Evolutionary conservation across 1,139 yeast genomes (phyloP).

Genomic region (Zygoascus sp.): DNA sequence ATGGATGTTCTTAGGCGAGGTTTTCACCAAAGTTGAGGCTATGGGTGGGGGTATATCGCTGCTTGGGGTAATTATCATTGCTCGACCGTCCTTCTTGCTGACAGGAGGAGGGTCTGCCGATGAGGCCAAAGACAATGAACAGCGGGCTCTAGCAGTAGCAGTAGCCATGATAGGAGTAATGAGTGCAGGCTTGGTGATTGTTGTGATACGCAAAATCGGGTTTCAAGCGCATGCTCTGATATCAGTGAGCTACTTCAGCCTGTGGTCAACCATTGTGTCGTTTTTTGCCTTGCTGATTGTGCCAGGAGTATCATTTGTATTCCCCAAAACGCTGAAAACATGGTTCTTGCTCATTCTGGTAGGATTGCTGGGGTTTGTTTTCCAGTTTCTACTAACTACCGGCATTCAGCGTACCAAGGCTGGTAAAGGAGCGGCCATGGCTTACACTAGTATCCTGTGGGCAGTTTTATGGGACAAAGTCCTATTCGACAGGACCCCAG

Average conservation of each 20-base stretch:
- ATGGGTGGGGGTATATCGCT: conserved; percentile 65
- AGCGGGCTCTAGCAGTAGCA: conserved; percentile 46
- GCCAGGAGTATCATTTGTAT: conserved; percentile 54
- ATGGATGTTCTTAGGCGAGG: conserved; percentile 59
- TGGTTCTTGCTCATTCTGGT: conserved; percentile 60
- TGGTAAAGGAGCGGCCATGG: conserved; percentile 68
- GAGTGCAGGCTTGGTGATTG: conserved; percentile 69
- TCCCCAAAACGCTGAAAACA: conserved; percentile 57
- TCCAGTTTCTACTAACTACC: conserved; percentile 74
- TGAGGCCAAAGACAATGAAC: conserved; percentile 10
- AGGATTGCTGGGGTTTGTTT: conserved; percentile 75
- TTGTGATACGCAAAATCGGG: conserved; percentile 70
- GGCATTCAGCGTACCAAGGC: conserved; percentile 84
- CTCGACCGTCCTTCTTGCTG: conserved; percentile 73
- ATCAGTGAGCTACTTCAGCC: conserved; percentile 72
- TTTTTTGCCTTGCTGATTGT: conserved; percentile 49
- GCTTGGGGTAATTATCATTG: conserved; percentile 72
- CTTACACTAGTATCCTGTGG: conserved; percentile 71
- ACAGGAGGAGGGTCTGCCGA: conserved; percentile 17
- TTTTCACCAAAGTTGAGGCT: conserved; percentile 63
- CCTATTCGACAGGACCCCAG: conserved; percentile 72
- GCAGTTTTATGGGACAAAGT: conserved; percentile 74
- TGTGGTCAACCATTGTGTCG: conserved; percentile 54
- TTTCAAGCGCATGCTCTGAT: conserved; percentile 72
- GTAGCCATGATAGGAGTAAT: conserved; percentile 66